Evolutionary conservation across 306 rosid species (phyloP), one percentile per base, ranked within the genome.

Genomic region (Pterocarpus macrocarpus): DNA sequence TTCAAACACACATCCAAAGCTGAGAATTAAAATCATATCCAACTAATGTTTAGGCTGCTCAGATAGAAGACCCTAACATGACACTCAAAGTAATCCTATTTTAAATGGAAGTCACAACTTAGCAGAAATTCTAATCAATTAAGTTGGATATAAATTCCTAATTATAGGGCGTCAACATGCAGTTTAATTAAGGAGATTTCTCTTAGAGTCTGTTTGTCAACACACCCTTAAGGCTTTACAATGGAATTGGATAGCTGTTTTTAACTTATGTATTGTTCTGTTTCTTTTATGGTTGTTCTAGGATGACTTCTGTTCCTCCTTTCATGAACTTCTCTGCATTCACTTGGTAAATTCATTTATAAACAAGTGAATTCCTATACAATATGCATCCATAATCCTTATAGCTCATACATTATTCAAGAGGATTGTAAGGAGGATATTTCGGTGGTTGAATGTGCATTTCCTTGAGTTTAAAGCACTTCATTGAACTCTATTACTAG

Each of bases 111-210:
- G 12, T 33, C 5, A 10, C 2, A 33, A 52, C 17, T 52, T 3
- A 30, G 2, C 14, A 32, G 28, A 36, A 52, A 10, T 75, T 32
- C 16, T 15, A 28, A 41, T 30, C 4, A 12, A 30, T 15, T 15
- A 30, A 30, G 22, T 75, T 75, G 69, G 58, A 43, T 59, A 30
- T 59, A 44, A 59, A 43, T 41, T 59, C 49, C 45, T 75, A 30
- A 59, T 44, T 33, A 13, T n/a, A 56, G 78, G 6, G 5, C 5
- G 41, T 38, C 10, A 43, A 41, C 45, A 41, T 8, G 7, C 6
- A 1, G 45, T 41, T 41, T 41, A 41, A 8, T 41, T 41, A 41
- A 8, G 45, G 9, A 41, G 45, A 41, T 41, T 41, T 41, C 45
- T 1, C 45, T 41, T 41, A 7, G 5, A 22, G 28, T 22, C 28